phyloP scores from a whole-genome alignment of 78 protist genomes.

The Acrasis kona region DNA sequence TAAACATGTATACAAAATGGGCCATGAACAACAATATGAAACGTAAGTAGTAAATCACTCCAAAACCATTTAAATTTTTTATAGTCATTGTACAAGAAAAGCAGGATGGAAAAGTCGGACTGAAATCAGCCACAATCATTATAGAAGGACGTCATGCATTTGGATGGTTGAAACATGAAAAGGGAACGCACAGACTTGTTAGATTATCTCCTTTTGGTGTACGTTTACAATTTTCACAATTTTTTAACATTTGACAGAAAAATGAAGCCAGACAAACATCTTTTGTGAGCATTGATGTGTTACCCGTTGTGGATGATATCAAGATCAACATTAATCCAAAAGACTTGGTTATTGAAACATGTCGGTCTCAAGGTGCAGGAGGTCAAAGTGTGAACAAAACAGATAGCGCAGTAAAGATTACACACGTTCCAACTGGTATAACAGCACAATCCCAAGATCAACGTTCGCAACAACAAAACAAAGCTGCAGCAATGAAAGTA shows the following conservation, averaged over 20 bases:
- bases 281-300: no score
- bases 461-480: constrained; percentile 70
- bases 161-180: constrained; percentile 53
- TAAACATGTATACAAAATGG: no score
- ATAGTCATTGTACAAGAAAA: no score
- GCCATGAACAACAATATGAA: no score
- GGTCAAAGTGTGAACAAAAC: constrained; percentile 92
- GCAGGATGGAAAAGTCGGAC: no score
- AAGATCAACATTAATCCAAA: not conserved
- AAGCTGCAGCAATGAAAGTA: constrained; percentile 53
- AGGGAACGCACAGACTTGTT: constrained; percentile 89
- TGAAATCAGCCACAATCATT: no score
- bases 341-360: constrained; percentile 46
- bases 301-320: constrained; percentile 56
- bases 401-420: constrained; percentile 74
- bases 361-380: constrained; percentile 73
- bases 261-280: no score
- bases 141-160: constrained; percentile 62
- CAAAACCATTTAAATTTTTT: no score
- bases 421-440: constrained; percentile 82
- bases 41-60: no score
- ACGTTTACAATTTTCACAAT: no score
- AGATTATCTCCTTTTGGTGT: no score
- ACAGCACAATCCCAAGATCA: constrained; percentile 65
- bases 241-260: no score